Base-by-base conservation (phyloP, 192 early-diverging fungal genomes). In the Coemansia reversa region DNA sequence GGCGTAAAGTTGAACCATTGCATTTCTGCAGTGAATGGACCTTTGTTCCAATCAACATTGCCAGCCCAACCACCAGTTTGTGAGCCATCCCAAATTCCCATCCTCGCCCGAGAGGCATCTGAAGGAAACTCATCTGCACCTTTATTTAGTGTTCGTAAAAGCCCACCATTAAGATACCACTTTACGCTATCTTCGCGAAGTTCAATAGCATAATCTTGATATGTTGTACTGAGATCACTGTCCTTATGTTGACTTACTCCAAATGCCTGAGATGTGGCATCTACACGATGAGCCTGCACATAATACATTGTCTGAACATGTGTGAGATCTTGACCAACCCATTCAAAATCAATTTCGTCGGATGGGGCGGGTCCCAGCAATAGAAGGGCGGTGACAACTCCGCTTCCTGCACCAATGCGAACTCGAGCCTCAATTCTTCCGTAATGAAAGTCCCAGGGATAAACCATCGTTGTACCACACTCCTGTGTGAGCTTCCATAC, bases 291-390 rank as follows among this genome's bases (percentile, higher is more conserved):
- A 11, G 75, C 70, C 27, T 76, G 63, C 14, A 81, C 74, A 61
- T 83, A 86, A 54, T 84, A 86, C 62, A 75, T 85, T 19, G 80
- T 76, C 55, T 83, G 81, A 7, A 70, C 83, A 29, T 77, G 62
- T 8, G 68, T 71, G 14, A 68, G 51, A 25, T 84, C 56, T 35
- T 81, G 73, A 24, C 87, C 87, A 20, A 89, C 83, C 82, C 82
- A 86, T 59, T 89, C 87, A 54, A 75, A 82, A 58, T 89, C 87
- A 25, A 89, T 77, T 56, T 89, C 87, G 60, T 89, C 87, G 3
- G 79, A 68, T 1, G 77, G 80, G 35, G 72, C 27, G 5, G 70
- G 62, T 1, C 72, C 82, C 12, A 76, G 66, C 51, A 79, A 72
- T 55, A 88, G 60, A 45, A 88, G 70, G 2, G 84, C 76, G 0